Evolutionary conservation across 768 basidiomycete genomes (phyloP).

Genomic region (Lyophyllum atratum): DNA sequence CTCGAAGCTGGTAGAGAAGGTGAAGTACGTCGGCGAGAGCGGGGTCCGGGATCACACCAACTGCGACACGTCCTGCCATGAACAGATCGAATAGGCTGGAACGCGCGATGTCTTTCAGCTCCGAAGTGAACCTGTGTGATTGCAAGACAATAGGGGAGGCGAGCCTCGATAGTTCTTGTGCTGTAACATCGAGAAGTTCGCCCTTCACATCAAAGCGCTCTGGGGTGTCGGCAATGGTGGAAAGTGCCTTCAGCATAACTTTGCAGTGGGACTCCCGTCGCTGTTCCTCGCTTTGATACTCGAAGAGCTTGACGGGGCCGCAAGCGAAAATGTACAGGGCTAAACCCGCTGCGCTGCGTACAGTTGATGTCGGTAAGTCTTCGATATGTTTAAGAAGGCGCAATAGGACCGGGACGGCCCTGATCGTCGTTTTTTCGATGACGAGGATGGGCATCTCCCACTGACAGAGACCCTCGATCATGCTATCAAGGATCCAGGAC

Average conservation of each 20-base stretch:
- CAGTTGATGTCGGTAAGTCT: constrained; percentile 27
- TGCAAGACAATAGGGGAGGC: constrained; percentile 31
- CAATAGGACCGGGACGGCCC: constrained; percentile 36
- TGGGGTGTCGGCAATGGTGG: constrained; percentile 31
- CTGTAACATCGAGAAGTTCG: constrained; percentile 30
- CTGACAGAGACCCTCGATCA: constrained; percentile 35
- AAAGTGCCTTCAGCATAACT: constrained; percentile 34
- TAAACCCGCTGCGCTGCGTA: constrained; percentile 31
- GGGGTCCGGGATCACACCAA: constrained; percentile 29
- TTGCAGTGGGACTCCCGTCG: constrained; percentile 31
- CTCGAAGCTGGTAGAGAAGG: constrained; percentile 33
- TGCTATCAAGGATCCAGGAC: constrained; percentile 40
- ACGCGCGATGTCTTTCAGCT: constrained; percentile 27
- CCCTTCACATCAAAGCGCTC: constrained; percentile 32
- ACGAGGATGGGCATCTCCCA: constrained; percentile 40
- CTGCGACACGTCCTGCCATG: constrained; percentile 32
- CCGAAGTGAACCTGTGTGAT: constrained; percentile 28
- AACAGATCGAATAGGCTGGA: constrained; percentile 38
- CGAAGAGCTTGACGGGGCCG: constrained; percentile 23
- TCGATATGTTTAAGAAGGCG: constrained; percentile 32
- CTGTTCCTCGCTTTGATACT: constrained; percentile 29
- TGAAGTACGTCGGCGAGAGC: constrained; percentile 38
- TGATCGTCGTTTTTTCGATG: constrained; percentile 33
- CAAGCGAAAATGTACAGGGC: constrained; percentile 33
- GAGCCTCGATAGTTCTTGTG: constrained; percentile 33